Base-by-base conservation (phyloP, 768 basidiomycete species). In the Hirschioporus abietinus region DNA sequence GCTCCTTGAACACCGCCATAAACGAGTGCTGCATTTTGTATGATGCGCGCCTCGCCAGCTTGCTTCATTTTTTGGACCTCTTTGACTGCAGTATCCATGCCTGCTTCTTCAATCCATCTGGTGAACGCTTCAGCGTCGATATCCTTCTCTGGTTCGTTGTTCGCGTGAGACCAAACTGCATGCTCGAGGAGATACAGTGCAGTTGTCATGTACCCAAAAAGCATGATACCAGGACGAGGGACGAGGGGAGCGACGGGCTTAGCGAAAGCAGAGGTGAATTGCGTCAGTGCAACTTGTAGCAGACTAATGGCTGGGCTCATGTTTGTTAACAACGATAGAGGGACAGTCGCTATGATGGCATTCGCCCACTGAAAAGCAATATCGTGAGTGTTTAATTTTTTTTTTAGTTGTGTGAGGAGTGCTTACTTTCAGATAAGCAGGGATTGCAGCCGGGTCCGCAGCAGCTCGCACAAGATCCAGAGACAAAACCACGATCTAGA, bases 151-250 rank as follows among this genome's bases (percentile, higher is more conserved):
- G 66, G 59, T 42, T 71, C 66, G 1, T 58, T 61, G 35, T 67
- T 74, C 8, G 59, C 73, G 67, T 77, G 67, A 0, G 86, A 80
- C 90, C 90, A 92, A 12, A 84, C 73, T 0, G 87, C 84, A 61
- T 93, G 90, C 72, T 92, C 90, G 12, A 92, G 78, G 27, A 92
- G 81, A 72, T 83, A 85, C 1, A 83, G 65, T 9, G 81, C 78
- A 0, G 88, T 84, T 0, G 88, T 78, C 34, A 85, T 69, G 60
- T 84, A 80, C 0, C 86, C 88, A 35, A 87, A 77, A 2, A 90
- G 77, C 69, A 86, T 81, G 26, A 93, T 77, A 1, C 86, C 83
- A 0, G 87, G 83, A 2, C 86, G 84, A 0, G 85, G 79, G 20
- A 88, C 71, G 0, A 88, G 75, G 9, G 84, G 80, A 0, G 82